phyloP scores from a whole-genome alignment of 768 basidiomycete genomes.

The Termitomyces bulborhizus region DNA sequence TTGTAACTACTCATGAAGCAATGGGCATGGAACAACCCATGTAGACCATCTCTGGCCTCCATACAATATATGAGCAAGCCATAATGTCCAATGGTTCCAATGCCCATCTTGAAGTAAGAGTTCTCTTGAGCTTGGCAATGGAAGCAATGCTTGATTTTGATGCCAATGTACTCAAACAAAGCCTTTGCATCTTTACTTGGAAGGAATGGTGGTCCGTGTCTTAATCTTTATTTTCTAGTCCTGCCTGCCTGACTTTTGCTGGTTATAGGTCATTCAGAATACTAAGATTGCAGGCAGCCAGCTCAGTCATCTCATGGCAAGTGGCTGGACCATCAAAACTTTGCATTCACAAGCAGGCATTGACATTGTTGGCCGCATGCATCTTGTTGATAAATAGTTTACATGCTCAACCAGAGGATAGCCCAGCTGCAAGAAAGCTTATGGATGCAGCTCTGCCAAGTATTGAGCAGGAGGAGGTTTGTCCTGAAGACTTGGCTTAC shows the following conservation, averaged over 20 bases:
- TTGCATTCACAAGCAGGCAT: not conserved
- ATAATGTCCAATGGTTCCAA: constrained; percentile 1
- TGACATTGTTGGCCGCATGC: constrained; percentile 9
- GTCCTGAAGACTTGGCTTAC: not conserved
- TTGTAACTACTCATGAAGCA: constrained; percentile 9
- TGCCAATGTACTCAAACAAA: not conserved
- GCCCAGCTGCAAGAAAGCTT: constrained; percentile 7
- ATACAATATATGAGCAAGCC: constrained; percentile 5
- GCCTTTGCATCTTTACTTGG: constrained; percentile 2
- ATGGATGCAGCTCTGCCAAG: constrained; percentile 11
- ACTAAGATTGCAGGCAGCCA: not conserved
- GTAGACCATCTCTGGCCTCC: constrained; percentile 2
- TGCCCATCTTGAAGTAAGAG: constrained; percentile 10
- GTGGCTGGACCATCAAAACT: not conserved
- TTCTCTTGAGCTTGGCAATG: not conserved
- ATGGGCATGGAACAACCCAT: not conserved
- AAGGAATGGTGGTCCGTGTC: constrained; percentile 9
- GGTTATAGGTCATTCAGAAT: constrained; percentile 2
- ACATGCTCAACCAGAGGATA: constrained; percentile 14
- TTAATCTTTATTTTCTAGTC: not conserved
- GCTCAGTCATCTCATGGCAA: not conserved
- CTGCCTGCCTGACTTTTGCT: not conserved
- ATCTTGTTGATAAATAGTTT: constrained; percentile 13
- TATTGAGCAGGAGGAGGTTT: not conserved
- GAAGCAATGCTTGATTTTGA: not conserved